Conservation (phyloP, 306 rosid genomes). For the Rosa lucieae region DNA sequence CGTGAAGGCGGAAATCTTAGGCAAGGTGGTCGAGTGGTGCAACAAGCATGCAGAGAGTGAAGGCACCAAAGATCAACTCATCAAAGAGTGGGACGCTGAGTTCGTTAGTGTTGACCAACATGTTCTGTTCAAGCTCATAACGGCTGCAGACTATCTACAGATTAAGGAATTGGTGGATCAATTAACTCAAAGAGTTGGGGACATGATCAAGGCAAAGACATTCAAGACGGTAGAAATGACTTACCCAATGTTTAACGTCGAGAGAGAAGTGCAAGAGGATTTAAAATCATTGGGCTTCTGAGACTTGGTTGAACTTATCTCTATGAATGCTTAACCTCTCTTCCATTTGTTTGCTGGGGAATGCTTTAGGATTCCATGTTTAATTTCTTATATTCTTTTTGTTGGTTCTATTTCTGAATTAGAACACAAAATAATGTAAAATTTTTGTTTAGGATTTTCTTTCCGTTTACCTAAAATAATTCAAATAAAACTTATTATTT, state of each 20-base stretch:
- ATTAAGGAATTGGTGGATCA: background rate
- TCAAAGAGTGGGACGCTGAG: constrained; percentile 5
- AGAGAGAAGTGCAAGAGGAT: background rate
- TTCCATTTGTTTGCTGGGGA: background rate
- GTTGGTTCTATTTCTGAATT: background rate
- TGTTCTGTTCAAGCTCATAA: background rate
- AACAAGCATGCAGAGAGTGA: background rate
- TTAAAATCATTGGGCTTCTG: background rate
- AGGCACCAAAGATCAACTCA: background rate
- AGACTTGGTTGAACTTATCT: background rate
- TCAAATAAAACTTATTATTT: background rate
- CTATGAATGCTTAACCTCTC: background rate
- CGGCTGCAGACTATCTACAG: background rate
- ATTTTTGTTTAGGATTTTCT: background rate
- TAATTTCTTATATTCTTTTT: background rate
- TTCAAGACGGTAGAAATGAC: background rate
- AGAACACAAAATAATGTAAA: too few species aligned
- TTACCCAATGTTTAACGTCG: background rate
- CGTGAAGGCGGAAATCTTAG: background rate
- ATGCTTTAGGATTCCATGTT: background rate
- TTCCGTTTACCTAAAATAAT: background rate
- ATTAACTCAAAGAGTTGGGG: background rate
- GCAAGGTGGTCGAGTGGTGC: constrained; percentile 10
- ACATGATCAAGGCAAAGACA: background rate
- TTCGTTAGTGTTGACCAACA: background rate